Conservation (phyloP, 2,329 filamentous ascomycete species). For the Madurella fahalii region DNA sequence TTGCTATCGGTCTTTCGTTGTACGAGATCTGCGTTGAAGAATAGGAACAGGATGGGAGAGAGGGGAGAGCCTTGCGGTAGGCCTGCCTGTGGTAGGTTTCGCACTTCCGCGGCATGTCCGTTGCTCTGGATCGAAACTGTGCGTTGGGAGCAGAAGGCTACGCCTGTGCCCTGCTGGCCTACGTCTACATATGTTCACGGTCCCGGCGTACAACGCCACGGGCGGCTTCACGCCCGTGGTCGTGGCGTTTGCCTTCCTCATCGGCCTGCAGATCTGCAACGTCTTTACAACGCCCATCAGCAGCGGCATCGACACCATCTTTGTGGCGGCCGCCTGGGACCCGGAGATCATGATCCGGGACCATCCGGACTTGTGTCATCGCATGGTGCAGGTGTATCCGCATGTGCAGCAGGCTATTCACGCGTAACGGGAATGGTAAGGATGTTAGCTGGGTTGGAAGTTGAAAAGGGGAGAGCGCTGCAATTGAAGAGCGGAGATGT, state of each 20-base stretch:
- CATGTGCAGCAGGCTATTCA: slow-evolving; percentile 76
- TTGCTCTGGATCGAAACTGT: too few species aligned
- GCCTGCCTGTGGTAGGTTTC: too few species aligned
- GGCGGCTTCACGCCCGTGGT: slow-evolving; percentile 71
- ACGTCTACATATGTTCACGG: slow-evolving; percentile 81
- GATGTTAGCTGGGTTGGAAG: too few species aligned
- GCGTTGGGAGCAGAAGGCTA: too few species aligned
- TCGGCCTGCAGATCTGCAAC: slow-evolving; percentile 84
- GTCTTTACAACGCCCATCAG: slow-evolving; percentile 85
- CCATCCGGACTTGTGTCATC: slow-evolving; percentile 75
- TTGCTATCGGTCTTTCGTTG: too few species aligned
- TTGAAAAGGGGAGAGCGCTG: too few species aligned
- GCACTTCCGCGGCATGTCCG: too few species aligned
- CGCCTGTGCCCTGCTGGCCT: slow-evolving; percentile 73
- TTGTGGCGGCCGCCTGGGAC: slow-evolving; percentile 71
- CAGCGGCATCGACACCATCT: slow-evolving; percentile 88
- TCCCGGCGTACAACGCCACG: slow-evolving; percentile 69
- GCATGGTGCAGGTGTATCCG: slow-evolving; percentile 78
- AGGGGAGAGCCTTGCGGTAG: too few species aligned
- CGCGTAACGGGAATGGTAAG: slow-evolving; percentile 38
- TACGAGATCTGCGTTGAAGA: too few species aligned
- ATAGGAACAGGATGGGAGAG: too few species aligned
- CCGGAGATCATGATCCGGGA: slow-evolving; percentile 72
- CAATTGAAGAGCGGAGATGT: too few species aligned
- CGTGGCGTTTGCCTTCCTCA: slow-evolving; percentile 81